Conservation (phyloP, 2,329 filamentous ascomycete species). For the Metarhizium guizhouense region DNA sequence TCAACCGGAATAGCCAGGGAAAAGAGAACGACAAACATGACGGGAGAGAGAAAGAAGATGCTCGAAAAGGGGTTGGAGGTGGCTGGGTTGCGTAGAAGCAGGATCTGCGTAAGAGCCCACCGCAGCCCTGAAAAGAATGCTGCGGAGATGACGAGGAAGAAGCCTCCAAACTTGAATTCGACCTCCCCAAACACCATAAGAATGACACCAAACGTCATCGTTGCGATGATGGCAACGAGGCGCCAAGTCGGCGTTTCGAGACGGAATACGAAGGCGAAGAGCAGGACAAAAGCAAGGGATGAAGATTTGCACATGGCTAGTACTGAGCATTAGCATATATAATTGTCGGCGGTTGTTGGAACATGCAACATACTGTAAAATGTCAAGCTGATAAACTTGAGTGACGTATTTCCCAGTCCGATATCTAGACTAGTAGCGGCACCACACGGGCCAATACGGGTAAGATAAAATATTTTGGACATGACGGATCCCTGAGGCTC, state of each 20-base stretch:
- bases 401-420: constrained; percentile 86
- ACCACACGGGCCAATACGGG: constrained; percentile 84
- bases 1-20: constrained; percentile 79
- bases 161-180: constrained; percentile 78
- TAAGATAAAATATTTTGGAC: constrained; percentile 85
- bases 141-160: constrained; percentile 84
- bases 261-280: constrained; percentile 91
- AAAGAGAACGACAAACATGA: constrained; percentile 85
- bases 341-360: no score
- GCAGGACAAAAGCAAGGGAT: constrained; percentile 83
- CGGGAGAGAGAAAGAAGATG: constrained; percentile 93
- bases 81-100: constrained; percentile 85
- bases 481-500: constrained; percentile 57
- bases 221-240: constrained; percentile 75
- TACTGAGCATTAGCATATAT: constrained; percentile 12
- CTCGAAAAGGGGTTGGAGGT: constrained; percentile 95
- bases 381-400: constrained; percentile 92
- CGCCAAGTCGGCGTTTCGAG: constrained; percentile 82
- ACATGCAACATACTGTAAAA: constrained; percentile 68
- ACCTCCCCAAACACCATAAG: constrained; percentile 98
- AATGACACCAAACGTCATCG: constrained; percentile 87
- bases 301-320: constrained; percentile 97
- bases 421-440: constrained; percentile 91
- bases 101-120: constrained; percentile 96
- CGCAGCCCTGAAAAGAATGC: constrained; percentile 95